Conservation (phyloP, 2,329 filamentous ascomycete genomes). For the Fusarium sp. region DNA sequence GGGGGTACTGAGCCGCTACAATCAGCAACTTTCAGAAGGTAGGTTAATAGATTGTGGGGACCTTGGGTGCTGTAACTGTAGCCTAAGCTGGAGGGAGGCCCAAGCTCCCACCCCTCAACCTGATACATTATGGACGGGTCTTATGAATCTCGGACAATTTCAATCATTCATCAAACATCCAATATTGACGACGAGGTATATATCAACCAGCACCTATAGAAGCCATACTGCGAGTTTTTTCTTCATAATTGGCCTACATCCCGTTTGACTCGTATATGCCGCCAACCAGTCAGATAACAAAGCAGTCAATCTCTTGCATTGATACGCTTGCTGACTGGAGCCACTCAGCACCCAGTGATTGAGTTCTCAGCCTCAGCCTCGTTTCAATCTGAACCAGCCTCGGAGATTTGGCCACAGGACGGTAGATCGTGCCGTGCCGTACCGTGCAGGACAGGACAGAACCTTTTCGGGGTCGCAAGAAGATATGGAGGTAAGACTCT, state of each 20-base stretch:
- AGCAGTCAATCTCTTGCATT: conserved; percentile 12
- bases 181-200: conserved; percentile 7
- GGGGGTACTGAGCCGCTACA: not conserved
- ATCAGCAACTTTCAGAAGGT: not conserved
- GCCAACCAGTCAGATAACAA: conserved; percentile 11
- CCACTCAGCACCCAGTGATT: conserved; percentile 26
- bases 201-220: conserved; percentile 9
- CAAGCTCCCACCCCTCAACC: conserved; percentile 27
- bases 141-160: not conserved
- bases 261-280: not conserved
- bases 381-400: conserved; percentile 16
- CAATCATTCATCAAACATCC: conserved; percentile 10
- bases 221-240: not conserved
- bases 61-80: conserved; percentile 18
- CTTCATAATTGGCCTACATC: not conserved
- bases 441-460: conserved; percentile 8
- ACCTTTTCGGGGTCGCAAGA: conserved; percentile 1
- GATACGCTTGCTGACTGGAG: conserved; percentile 7
- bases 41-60: conserved; percentile 22
- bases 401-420: conserved; percentile 21
- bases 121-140: not conserved
- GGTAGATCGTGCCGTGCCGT: not conserved
- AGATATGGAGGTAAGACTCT: conserved; percentile 44
- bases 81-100: conserved; percentile 17
- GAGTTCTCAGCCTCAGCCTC: conserved; percentile 38